Evolutionary conservation across 2,329 filamentous ascomycete genomes (phyloP).

Genomic region (Penicillium sclerotigenum): DNA sequence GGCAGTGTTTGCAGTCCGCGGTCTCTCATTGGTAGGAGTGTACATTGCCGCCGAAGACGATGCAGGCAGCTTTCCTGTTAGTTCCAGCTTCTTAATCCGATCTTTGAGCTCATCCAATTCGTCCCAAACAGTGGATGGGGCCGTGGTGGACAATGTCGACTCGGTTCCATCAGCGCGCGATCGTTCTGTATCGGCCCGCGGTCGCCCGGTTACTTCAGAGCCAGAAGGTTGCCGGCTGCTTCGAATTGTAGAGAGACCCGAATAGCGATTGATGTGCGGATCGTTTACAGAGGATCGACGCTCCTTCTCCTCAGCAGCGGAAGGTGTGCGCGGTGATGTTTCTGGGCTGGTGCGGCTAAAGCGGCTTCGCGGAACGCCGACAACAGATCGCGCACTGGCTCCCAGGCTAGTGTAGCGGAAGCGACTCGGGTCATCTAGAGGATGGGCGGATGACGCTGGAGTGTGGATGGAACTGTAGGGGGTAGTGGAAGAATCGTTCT

Average conservation of each 20-base stretch:
- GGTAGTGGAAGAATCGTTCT: conserved; percentile 32
- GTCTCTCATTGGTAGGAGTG: conserved; percentile 72
- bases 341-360: conserved; percentile 39
- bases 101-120: conserved; percentile 94
- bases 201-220: conserved; percentile 36
- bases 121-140: conserved; percentile 94
- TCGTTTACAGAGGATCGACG: conserved; percentile 35
- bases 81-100: conserved; percentile 81
- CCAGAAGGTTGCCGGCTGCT: conserved; percentile 36
- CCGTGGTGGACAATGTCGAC: conserved; percentile 82
- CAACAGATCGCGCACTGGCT: conserved; percentile 35
- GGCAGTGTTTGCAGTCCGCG: conserved; percentile 85
- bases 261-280: conserved; percentile 33
- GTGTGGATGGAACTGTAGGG: conserved; percentile 28
- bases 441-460: conserved; percentile 37
- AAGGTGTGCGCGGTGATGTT: conserved; percentile 31
- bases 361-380: conserved; percentile 37
- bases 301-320: conserved; percentile 30
- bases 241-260: conserved; percentile 35
- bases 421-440: conserved; percentile 38
- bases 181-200: conserved; percentile 34
- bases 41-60: conserved; percentile 79
- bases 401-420: conserved; percentile 34
- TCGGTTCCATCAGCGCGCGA: conserved; percentile 65
- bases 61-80: conserved; percentile 81